Base-by-base conservation (phyloP, 306 rosid species). In the Cicer cuneatum region DNA sequence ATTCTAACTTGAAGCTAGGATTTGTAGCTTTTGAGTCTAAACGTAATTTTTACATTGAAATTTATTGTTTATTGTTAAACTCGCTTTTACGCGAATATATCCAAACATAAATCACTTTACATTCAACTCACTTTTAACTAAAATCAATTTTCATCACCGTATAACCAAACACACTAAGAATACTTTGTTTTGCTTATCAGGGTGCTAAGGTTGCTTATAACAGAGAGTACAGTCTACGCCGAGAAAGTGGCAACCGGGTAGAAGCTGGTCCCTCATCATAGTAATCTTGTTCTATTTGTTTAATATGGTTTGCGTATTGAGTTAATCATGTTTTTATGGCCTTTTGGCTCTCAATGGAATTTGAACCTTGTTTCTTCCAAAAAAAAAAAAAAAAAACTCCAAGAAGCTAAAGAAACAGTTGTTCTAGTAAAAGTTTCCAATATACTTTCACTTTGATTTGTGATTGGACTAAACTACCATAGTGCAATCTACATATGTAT, bases 141-240 rank as follows among this genome's bases (percentile, higher is more conserved):
- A 29, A 29, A 3, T 29, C 5, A 29, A 29, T 29, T 29, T 29
- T 29, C 35, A 4, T 29, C 35, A 4, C 5, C 4, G 35, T 4
- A 29, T 29, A 29, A 29, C 35, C 35, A 29, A 4, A 29, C 35
- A 29, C 33, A 29, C 35, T 29, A 81, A 45, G 16, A 74, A 67
- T 69, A 15, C 43, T 49, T 63, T 16, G 4, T 46, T 61, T 72
- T 51, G n/a, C 72, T 85, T 86, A 29, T 60, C 82, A 92, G 99
- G 99, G 99, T 69, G 98, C 92, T 39, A 87, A 86, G 83, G 73
- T 81, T 70, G 69, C 86, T 64, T 92, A 86, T 83, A 74, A 76
- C 60, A 85, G 99, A 86, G 96, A 90, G 70, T 81, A 86, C 88
- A 95, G 98, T 78, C 89, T 95, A 63, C 94, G 96, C 78, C 91